Base-by-base conservation (phyloP, 331 rosid genomes). In the Acacia concinna region DNA sequence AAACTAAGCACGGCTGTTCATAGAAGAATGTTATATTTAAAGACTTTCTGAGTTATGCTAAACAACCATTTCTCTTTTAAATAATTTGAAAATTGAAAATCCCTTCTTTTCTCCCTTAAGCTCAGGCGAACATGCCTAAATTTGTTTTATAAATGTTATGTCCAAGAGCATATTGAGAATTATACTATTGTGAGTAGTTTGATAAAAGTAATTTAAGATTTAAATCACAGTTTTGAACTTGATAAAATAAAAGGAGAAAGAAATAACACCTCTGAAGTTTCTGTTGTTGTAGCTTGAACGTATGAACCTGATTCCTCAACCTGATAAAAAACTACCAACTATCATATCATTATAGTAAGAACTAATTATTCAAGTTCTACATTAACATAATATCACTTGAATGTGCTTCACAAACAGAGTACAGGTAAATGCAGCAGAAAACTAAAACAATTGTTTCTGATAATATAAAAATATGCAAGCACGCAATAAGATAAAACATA, bases 221-320 rank as follows among this genome's bases (percentile, higher is more conserved):
- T 66, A 77, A 25, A 67, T 37, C 11, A 41, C 37, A 69, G 76
- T 73, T 68, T 77, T 73, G 82, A 79, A 73, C 47, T 71, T 56
- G 68, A 71, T 79, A 81, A 31, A 60, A 72, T 34, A 34, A 35
- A 78, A 73, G 72, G 75, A 73, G 65, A n/a, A 64, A 28, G 35
- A 75, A 59, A 80, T 67, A 84, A 75, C 74, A 89, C 97, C 89
- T 89, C 94, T 32, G 90, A 60, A 82, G 84, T 73, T 78, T 88
- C 98, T 60, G 77, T 17, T 46, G 79, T 66, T 43, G 92, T 82
- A 79, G 88, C 62, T 80, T 62, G 89, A 64, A 84, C 79, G 70
- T 88, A 85, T 28, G 78, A 80, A 35, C 85, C 88, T 51, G 83
- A 85, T 85, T 93, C 97, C 80, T 90, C 97, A 79, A 87, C 83